Conservation (phyloP, 1,139 yeast species). For the Saccharomyces hybrid region DNA sequence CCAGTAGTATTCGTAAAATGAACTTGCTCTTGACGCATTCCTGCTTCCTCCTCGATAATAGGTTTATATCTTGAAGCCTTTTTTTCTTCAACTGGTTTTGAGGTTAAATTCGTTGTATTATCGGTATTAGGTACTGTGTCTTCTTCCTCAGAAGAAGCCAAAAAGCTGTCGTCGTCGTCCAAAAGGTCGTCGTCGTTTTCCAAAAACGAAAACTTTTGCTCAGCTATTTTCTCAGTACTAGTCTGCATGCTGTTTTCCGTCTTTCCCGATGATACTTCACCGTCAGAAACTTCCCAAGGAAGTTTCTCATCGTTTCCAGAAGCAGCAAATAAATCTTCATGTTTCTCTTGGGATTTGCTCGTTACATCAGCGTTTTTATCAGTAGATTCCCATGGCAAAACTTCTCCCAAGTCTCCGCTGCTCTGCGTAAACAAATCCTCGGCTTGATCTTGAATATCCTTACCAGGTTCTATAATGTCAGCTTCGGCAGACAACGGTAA, state of each 20-base stretch:
- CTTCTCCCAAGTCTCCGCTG: background rate
- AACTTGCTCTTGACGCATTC: background rate
- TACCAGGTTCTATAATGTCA: background rate
- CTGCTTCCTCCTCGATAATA: background rate
- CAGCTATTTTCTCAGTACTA: background rate
- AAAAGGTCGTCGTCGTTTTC: conserved; percentile 27
- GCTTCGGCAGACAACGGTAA: background rate
- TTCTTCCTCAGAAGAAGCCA: conserved; percentile 21
- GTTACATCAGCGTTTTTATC: background rate
- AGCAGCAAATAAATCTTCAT: conserved; percentile 7
- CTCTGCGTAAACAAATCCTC: background rate
- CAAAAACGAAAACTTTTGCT: conserved; percentile 23
- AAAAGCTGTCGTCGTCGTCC: conserved; percentile 26
- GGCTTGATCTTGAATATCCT: background rate
- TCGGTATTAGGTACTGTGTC: background rate
- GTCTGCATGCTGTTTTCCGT: background rate
- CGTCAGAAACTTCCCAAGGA: conserved; percentile 3
- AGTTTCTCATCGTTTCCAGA: conserved; percentile 1
- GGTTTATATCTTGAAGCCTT: conserved; percentile 4
- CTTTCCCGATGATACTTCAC: background rate
- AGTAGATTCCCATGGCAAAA: conserved; percentile 6
- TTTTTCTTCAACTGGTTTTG: conserved; percentile 3
- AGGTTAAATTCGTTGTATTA: background rate
- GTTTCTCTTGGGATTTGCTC: background rate
- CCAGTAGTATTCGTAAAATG: background rate